Base-by-base conservation (phyloP, 1,139 yeast genomes). In the Geotrichum bryndzae region DNA sequence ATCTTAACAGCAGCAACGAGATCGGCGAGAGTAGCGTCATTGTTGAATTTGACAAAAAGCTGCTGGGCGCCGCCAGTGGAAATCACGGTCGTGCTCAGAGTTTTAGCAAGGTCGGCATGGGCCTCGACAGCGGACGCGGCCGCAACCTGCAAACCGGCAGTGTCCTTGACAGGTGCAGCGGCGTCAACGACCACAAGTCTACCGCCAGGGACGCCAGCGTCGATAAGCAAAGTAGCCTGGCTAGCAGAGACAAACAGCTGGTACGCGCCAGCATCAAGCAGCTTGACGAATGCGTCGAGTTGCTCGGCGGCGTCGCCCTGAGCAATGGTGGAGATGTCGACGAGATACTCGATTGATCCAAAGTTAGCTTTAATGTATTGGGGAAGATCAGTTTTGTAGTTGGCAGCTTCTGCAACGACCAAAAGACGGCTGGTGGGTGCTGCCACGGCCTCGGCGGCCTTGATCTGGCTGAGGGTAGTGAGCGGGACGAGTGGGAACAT, bases 191-290 rank as follows among this genome's bases (percentile, higher is more conserved):
- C 77, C n/a, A 80, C 81, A 63, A 87, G 77, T 66, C 91, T 78
- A 46, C 80, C 78, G 35, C 80, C 69, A 54, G 96, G 92, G 62
- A 90, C 82, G 8, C 88, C 89, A 8, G 82, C 75, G 2, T 74
- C 79, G 1, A 72, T 70, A 23, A 82, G 73, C 31, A 73, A 72
- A 0, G 72, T 73, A 1, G 78, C 79, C 57, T 74, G 74, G 0
- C 67, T 60, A 23, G 73, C 72, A 1, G 73, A 65, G 35, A 83
- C 82, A 66, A 88, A 77, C 1, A 89, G 71, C 22, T 79, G 79
- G 46, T 76, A 71, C 23, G 87, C 83, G 38, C 97, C 97, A 60
- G 80, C 80, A 70, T 91, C 90, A 66, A 89, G 80, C 48, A 89
- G 71, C 13, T 77, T 79, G 51, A 88, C 78, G 31, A 83, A 71